Evolutionary conservation across 495 filamentous ascomycete genomes (phyloP), one percentile per base, ranked within the genome.

Genomic region (Neurospora tetrasperma): DNA sequence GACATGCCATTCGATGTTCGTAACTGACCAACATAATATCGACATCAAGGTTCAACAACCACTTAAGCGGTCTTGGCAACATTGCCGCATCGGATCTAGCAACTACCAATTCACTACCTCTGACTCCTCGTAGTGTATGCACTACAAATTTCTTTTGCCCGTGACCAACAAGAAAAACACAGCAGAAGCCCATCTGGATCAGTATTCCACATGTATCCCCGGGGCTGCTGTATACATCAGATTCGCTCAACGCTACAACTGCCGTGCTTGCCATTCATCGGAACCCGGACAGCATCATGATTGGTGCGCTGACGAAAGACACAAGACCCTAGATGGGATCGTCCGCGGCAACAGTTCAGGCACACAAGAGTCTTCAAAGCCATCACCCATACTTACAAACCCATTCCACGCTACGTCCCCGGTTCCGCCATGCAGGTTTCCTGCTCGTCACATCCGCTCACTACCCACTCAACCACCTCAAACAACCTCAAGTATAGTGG

Each of bases 321-420:
- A 66, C 27, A 35, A 66, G 23, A 35, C 23, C 54, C 54, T 62
- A 62, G 54, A 35, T 14, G 54, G 27, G 27, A 66, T 66, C 54
- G 27, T 35, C 27, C 54, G 54, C 54, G 54, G 54, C 54, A 66
- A 66, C 54, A 66, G 54, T 66, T 66, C 54, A 62, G 54, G 54
- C 54, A 62, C 54, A 62, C 54, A 72, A 69, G 62, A 59, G 48
- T n/a, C 54, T 72, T 72, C 71, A 40, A 69, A n/a, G 54, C 27
- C 54, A 62, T 62, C 54, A 62, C 27, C 12, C 54, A 62, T 27
- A 62, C 27, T 6, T 62, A 35, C 27, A 62, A 62, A 62, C 54
- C 27, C 31, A 62, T 62, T 62, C 27, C 54, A 62, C 12, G 54
- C 54, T 35, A 14, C 35, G 23, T 66, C 54, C 54, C 54, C 54